Evolutionary conservation across 768 basidiomycete genomes (phyloP), one percentile per base, ranked within the genome.

Genomic region (Kwoniella sp.): DNA sequence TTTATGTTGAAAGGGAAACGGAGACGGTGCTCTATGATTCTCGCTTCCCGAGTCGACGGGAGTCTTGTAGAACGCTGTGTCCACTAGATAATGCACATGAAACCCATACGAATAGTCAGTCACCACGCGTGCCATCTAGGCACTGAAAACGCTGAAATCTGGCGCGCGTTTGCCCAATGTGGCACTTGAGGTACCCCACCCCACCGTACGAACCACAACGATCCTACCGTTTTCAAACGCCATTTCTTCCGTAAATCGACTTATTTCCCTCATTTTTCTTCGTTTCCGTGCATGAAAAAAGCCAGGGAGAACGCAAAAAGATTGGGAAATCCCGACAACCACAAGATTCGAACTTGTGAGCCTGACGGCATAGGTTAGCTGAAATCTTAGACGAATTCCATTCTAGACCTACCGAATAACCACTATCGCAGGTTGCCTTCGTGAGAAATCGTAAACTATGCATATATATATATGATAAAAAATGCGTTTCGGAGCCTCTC

Each of bases 331-430:
- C 46, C 46, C 27, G 33, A 33, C 29, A 40, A 55, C 29, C 40
- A 33, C 36, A 55, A 2, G 54, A 55, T 25, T 55, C 54, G 54
- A 55, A 55, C 54, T 2, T 55, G 36, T 33, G 54, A 55, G 54
- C 30, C 54, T 40, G 29, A 55, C 30, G 54, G 30, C 54, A 55
- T 36, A 30, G 30, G 54, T 33, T 55, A 21, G 13, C 13, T n/a
- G 29, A 25, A 10, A 27, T n/a, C n/a, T n/a, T n/a, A n/a, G n/a
- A n/a, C n/a, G 13, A n/a, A 9, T 52, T 7, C 26, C 25, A 30
- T 55, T 55, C 54, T 55, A 55, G 24, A 55, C 54, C 30, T 30
- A 36, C 54, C 54, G 54, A 55, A 55, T 55, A 55, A 55, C 54
- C 54, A 55, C 54, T 55, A 55, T 55, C 54, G 54, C 54, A 55